Base-by-base conservation (phyloP, 768 basidiomycete species). In the Calocera cornea region DNA sequence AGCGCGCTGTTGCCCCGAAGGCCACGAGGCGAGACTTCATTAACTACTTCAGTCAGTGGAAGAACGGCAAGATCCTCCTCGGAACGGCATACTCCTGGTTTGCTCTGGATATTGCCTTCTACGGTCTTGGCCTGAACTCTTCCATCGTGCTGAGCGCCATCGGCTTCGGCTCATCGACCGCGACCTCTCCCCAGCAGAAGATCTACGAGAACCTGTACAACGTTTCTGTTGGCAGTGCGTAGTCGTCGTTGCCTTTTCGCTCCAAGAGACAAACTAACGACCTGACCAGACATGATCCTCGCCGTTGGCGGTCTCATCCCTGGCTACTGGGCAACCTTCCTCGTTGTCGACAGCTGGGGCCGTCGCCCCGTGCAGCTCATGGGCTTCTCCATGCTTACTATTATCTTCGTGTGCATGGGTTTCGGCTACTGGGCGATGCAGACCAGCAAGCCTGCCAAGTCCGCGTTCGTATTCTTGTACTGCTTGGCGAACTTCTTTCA, bases 61-160 rank as follows among this genome's bases (percentile, higher is more conserved):
- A 86, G 76, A 91, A 95, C 76, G 75, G 82, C 71, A 95, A 94
- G 78, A 78, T 91, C 64, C 82, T 94, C 66, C 75, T 94, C 60
- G 92, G 90, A 17, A 82, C 86, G 0, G 76, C 89, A 0, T 94
- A 87, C 75, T 89, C 87, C 10, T 95, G 92, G 92, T 94, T 94
- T 69, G 92, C 91, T 10, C 83, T 92, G 29, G 91, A 90, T 71
- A 86, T 94, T 66, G 90, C 91, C 10, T 94, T 90, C 79, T 93
- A 94, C 75, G 92, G 91, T 65, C 83, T 95, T 40, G 88, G 90
- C 66, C 83, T 95, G 67, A 95, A 95, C 78, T 89, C 86, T 1
- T 81, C 84, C 38, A 84, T 86, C 74, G 87, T 95, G 70, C 80
- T 95, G 64, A 76, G 79, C 65, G 83, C 87, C 34, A 92, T 93